Conservation (phyloP, 257 asterid species). For the Nicotiana paniculata region DNA sequence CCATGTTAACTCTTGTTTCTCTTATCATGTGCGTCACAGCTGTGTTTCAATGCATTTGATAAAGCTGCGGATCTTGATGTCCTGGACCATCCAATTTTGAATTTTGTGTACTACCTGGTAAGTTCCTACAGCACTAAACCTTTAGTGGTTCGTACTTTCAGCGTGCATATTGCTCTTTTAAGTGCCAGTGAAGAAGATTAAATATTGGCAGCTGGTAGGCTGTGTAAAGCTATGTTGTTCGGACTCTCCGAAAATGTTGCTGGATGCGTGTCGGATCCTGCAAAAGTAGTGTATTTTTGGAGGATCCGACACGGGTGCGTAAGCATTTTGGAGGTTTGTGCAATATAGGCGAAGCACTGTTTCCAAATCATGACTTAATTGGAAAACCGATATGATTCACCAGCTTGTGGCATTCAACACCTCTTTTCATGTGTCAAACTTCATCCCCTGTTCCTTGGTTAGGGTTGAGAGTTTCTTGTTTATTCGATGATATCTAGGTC, state of each 20-base stretch:
- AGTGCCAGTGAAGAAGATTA: background rate
- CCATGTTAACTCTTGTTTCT: slow-evolving; percentile 15
- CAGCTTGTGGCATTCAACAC: background rate
- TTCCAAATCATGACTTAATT: background rate
- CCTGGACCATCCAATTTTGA: slow-evolving; percentile 76
- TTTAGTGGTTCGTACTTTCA: background rate
- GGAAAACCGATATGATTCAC: background rate
- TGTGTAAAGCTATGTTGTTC: background rate
- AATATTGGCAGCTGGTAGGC: background rate
- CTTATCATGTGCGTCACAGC: slow-evolving; percentile 29
- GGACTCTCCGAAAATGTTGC: too few relatives aligned
- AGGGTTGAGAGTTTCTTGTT: background rate
- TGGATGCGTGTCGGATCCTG: too few relatives aligned
- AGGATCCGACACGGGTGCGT: too few relatives aligned
- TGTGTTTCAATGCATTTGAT: slow-evolving; percentile 85
- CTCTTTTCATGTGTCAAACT: background rate
- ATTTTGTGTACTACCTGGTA: slow-evolving; percentile 79
- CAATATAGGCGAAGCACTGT: too few relatives aligned
- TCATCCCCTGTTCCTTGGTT: background rate
- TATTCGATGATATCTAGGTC: background rate
- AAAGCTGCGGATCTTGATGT: slow-evolving; percentile 87
- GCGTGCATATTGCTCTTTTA: background rate
- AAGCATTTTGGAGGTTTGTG: too few relatives aligned
- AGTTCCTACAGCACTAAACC: slow-evolving; percentile 4
- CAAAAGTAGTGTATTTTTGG: too few relatives aligned